These are phyloP conservation scores for Neurospora sp. DNA, from an alignment of 495 filamentous ascomycete genomes.

Conservation along the genomic window DNA sequence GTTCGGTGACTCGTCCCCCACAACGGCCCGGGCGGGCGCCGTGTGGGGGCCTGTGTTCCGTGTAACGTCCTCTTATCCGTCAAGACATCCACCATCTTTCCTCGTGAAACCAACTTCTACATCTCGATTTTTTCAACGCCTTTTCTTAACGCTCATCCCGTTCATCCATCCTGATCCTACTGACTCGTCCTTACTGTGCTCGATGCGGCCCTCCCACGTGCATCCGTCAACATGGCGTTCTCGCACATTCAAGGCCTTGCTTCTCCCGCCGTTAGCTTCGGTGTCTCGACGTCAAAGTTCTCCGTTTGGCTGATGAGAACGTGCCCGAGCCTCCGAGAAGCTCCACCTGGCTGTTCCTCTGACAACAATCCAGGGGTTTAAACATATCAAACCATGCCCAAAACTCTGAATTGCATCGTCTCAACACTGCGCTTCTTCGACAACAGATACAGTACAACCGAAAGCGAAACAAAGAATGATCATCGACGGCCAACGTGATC, in stretches of 20 bases:
- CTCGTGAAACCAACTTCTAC: not conserved
- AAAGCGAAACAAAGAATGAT: not conserved
- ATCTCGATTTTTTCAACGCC: not conserved
- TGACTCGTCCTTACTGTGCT: not conserved
- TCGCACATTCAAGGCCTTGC: not conserved
- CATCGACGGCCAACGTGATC: not conserved
- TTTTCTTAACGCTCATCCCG: not conserved
- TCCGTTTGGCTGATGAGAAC: not conserved
- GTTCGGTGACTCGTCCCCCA: not conserved
- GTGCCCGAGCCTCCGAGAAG: not conserved
- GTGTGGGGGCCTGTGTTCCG: not conserved
- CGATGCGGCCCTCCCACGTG: not conserved
- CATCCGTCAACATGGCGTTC: not conserved
- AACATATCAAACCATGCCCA: not conserved
- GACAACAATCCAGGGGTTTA: not conserved
- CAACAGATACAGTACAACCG: not conserved
- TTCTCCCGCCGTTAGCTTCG: not conserved
- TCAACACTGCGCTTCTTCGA: not conserved
- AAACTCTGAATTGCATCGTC: not conserved
- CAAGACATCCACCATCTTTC: not conserved
- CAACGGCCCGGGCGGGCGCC: not conserved
- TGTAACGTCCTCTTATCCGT: not conserved
- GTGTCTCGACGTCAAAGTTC: not conserved
- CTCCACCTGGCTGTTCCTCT: not conserved
- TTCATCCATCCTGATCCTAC: not conserved